phyloP scores from a whole-genome alignment of 331 rosid species.

The Ulmus americana region DNA sequence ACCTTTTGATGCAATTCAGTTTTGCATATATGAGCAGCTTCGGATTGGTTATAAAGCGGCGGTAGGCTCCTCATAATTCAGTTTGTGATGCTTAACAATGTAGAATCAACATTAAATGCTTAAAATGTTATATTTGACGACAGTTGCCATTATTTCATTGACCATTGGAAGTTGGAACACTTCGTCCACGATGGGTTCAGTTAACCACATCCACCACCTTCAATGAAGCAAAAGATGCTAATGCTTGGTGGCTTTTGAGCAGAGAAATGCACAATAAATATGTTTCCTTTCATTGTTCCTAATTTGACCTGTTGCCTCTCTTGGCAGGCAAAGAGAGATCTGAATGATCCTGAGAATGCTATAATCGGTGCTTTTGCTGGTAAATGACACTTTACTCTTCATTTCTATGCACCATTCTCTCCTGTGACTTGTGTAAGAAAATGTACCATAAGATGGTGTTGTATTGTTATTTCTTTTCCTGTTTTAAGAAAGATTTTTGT shows the following conservation, averaged over 20 bases:
- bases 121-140: neutral
- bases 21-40: constrained; percentile 51
- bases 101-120: neutral
- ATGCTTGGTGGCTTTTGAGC: neutral
- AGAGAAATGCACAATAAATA: neutral
- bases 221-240: neutral
- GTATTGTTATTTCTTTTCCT: no score
- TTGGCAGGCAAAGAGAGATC: constrained; percentile 41
- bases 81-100: constrained; percentile 1
- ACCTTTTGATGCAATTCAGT: constrained; percentile 52
- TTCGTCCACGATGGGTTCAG: neutral
- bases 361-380: constrained; percentile 52
- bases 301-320: constrained; percentile 4
- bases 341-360: constrained; percentile 47
- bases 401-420: constrained; percentile 2
- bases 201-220: neutral
- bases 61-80: constrained; percentile 30
- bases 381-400: constrained; percentile 8
- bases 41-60: constrained; percentile 42
- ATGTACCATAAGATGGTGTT: no score
- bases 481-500: no score
- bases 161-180: neutral
- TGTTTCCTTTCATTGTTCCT: no score
- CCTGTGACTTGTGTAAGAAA: neutral
- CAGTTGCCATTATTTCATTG: constrained; percentile 4